These are phyloP conservation scores for Suillus hirtellus DNA, from an alignment of 768 basidiomycete genomes.

Conservation along the genomic window DNA sequence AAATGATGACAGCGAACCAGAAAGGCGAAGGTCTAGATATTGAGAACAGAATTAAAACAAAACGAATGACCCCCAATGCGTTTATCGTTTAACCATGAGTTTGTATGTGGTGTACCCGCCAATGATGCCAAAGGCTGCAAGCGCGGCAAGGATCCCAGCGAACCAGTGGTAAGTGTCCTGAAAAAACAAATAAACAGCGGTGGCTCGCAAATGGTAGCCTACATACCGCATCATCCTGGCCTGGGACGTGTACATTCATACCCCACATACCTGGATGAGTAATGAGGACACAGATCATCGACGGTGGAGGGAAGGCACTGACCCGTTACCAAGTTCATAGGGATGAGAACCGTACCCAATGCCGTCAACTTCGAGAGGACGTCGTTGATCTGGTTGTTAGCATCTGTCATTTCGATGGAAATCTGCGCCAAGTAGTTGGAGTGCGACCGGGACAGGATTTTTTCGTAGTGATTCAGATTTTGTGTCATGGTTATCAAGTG, in stretches of 20 bases:
- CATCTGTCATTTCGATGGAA: constrained; percentile 99
- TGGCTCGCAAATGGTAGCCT: neutral
- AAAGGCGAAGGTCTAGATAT: neutral
- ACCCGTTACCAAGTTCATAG: constrained; percentile 97
- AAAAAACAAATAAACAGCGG: neutral
- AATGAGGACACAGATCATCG: neutral
- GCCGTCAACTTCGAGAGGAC: constrained; percentile 97
- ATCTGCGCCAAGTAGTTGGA: constrained; percentile 99
- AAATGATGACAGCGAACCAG: constrained; percentile 2
- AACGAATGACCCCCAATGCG: neutral
- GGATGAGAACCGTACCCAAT: constrained; percentile 94
- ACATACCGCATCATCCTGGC: constrained; percentile 58
- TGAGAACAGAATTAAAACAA: constrained; percentile 5
- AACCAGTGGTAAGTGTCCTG: constrained; percentile 77
- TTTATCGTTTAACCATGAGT: constrained; percentile 58
- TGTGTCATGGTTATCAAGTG: constrained; percentile 99
- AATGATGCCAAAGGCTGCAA: constrained; percentile 79
- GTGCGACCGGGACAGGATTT: constrained; percentile 97
- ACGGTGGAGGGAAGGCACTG: constrained; percentile 17
- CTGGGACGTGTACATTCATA: constrained; percentile 98
- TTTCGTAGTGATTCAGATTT: constrained; percentile 99
- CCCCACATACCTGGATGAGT: constrained; percentile 77
- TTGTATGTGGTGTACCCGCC: constrained; percentile 81
- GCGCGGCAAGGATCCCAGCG: constrained; percentile 74
- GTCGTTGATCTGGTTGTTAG: constrained; percentile 99